Evolutionary conservation across 139 green algal species (phyloP).

Genomic region (Closterium sp.): DNA sequence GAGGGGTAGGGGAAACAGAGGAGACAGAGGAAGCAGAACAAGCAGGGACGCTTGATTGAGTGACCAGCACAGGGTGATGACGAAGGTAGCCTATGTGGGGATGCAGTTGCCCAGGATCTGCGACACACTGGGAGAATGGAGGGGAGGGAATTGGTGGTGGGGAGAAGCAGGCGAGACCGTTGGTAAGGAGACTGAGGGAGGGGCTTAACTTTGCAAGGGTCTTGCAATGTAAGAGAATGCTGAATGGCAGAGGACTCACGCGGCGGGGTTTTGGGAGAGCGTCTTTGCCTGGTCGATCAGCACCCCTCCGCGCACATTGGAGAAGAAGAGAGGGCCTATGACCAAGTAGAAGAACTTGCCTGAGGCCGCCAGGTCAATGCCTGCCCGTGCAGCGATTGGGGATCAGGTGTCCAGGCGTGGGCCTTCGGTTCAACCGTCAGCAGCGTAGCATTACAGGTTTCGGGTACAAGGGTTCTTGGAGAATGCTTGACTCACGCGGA

Average conservation of each 20-base stretch:
- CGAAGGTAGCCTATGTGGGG: no score
- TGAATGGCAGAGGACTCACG: not conserved
- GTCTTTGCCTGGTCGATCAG: slow-evolving; percentile 5
- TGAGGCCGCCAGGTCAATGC: not conserved
- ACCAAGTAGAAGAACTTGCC: slow-evolving; percentile 41
- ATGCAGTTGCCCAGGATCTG: no score
- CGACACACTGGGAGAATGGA: no score
- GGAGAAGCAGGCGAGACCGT: no score
- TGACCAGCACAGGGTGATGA: no score
- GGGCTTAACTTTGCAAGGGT: no score
- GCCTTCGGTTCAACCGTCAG: not conserved
- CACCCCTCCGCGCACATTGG: slow-evolving; percentile 16
- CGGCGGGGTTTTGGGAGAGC: slow-evolving; percentile 18
- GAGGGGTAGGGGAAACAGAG: no score
- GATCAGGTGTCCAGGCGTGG: not conserved
- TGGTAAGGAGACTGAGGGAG: no score
- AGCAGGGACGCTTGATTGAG: no score
- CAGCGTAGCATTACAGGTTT: not conserved
- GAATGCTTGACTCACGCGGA: not conserved
- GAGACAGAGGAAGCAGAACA: no score
- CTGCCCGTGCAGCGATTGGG: not conserved
- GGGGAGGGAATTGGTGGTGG: no score
- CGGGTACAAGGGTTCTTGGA: not conserved
- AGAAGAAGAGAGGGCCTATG: slow-evolving; percentile 41
- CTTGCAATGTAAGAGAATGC: no score